Evolutionary conservation across 805 yeast genomes (phyloP).

Genomic region (Yarrowia yakushimensis): DNA sequence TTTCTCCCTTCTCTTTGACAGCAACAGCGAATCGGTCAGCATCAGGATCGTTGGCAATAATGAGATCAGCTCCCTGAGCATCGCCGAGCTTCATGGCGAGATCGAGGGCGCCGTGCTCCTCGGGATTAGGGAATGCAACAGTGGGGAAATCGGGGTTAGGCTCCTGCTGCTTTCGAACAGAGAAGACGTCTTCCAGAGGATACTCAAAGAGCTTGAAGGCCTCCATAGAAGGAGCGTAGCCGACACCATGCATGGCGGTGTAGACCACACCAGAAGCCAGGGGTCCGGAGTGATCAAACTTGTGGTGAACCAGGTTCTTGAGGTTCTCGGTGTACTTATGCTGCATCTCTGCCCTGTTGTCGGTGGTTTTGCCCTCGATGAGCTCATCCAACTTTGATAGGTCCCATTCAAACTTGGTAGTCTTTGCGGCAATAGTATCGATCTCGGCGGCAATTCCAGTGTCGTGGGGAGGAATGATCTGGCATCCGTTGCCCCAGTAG

Average conservation of each 20-base stretch:
- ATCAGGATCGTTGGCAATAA: constrained; percentile 92
- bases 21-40: constrained; percentile 93
- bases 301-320: background rate
- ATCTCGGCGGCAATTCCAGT: constrained; percentile 63
- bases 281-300: constrained; percentile 1
- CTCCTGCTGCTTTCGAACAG: constrained; percentile 59
- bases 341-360: constrained; percentile 15
- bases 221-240: constrained; percentile 53
- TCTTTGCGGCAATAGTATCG: constrained; percentile 56
- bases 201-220: constrained; percentile 43
- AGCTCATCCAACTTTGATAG: constrained; percentile 39
- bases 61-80: constrained; percentile 46
- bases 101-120: constrained; percentile 86
- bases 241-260: constrained; percentile 97
- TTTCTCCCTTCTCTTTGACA: constrained; percentile 43
- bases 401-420: constrained; percentile 48
- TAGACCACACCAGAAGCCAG: constrained; percentile 53
- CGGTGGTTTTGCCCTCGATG: constrained; percentile 27
- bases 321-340: constrained; percentile 3
- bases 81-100: constrained; percentile 66
- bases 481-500: constrained; percentile 91
- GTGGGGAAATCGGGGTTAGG: constrained; percentile 89
- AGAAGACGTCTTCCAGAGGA: constrained; percentile 36
- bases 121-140: constrained; percentile 91
- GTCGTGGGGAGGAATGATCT: constrained; percentile 92